Evolutionary conservation across 164 flowering plant species (phyloP), one percentile per base, ranked within the genome.

Genomic region (Vitis amurensis): DNA sequence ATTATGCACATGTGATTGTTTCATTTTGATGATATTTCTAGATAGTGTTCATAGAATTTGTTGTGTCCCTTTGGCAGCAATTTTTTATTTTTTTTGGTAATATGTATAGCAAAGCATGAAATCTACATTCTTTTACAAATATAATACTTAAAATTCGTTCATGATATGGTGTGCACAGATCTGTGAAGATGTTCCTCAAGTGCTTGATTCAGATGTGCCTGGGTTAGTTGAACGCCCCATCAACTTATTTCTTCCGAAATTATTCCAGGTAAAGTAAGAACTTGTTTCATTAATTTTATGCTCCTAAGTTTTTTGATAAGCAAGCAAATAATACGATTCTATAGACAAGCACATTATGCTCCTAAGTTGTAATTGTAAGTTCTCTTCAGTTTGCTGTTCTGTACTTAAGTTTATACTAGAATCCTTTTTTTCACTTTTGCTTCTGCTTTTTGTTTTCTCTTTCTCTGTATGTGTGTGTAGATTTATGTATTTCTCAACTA

Each of bases 121-220:
- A 50, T 64, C 55, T 64, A 8, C 31, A 17, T 51, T 50, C 27
- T 12, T 50, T 23, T 17, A 23, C 2, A 11, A 7, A 11, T 68
- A n/a, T 53, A 13, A 57, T 44, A 23, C 13, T 13, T 13, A 11
- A 52, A 55, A 23, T 48, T 48, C 48, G 8, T 71, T n/a, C 59
- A 55, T 27, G 23, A 68, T 76, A 61, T 64, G 56, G 4, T 68
- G 29, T 56, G 6, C 61, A 16, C 84, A 96, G 99, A 93, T 96
- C 56, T 93, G 98, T 82, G 99, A 96, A 66, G 99, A 96, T 77
- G 81, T 88, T 8, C 99, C 99, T 0, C 98, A 96, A 83, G 87
- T 86, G 67, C 89, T 96, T 74, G 99, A 96, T 78, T 79, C 84
- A 56, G 99, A 96, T 74, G 89, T 89, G 55, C 87, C 97, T 63